phyloP scores from a whole-genome alignment of 768 basidiomycete species.

The Leccinum ochraceum region DNA sequence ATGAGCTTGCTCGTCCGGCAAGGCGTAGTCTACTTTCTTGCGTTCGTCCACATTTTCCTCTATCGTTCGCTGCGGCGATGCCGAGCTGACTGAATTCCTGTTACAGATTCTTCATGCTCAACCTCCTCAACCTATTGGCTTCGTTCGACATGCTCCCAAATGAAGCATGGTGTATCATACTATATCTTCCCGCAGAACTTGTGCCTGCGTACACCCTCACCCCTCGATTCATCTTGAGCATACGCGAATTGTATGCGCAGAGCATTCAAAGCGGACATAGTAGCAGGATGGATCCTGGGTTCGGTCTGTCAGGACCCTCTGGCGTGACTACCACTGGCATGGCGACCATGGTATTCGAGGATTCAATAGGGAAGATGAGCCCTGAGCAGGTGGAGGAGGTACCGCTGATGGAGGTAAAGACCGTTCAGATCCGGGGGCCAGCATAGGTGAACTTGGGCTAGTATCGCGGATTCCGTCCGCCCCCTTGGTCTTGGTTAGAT shows the following conservation, averaged over 20 bases:
- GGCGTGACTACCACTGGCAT: background rate
- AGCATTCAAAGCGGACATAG: background rate
- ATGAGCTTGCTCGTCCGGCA: background rate
- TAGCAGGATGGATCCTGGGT: slow-evolving; percentile 10
- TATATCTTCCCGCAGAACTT: background rate
- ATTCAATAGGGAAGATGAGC: background rate
- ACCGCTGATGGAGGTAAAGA: background rate
- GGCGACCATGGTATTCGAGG: background rate
- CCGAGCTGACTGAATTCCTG: background rate
- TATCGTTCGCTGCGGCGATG: background rate
- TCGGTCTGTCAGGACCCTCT: background rate
- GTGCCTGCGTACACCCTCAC: background rate
- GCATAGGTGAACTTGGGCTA: background rate
- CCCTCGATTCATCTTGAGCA: background rate
- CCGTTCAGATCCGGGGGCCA: background rate
- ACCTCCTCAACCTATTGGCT: background rate
- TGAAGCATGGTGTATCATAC: background rate
- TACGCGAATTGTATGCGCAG: background rate
- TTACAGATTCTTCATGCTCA: background rate
- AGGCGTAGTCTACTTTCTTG: background rate
- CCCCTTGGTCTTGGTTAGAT: too few species aligned
- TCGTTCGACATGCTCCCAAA: background rate
- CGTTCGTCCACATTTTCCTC: background rate
- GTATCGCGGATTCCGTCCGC: background rate
- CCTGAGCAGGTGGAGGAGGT: background rate